phyloP scores from a whole-genome alignment of 2,329 filamentous ascomycete species.

The Epichloe festucae region DNA sequence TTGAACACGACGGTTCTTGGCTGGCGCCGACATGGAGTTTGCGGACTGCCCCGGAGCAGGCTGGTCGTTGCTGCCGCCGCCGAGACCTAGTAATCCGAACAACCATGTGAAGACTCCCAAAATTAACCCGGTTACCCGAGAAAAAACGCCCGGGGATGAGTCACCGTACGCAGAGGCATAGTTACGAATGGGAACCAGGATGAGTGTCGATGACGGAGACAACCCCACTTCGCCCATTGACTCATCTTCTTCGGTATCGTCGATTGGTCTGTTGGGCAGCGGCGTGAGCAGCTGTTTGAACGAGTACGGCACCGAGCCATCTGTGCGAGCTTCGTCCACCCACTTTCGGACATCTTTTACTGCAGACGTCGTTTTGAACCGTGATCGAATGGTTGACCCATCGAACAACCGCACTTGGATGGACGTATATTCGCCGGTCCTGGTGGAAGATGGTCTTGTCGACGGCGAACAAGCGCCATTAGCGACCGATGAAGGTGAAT shows the following conservation, averaged over 20 bases:
- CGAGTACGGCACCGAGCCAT: slow-evolving; percentile 54
- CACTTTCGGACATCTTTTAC: slow-evolving; percentile 62
- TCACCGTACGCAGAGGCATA: slow-evolving; percentile 29
- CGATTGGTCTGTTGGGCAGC: slow-evolving; percentile 60
- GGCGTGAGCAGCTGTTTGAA: slow-evolving; percentile 79
- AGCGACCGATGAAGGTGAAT: slow-evolving; percentile 17
- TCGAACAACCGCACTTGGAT: slow-evolving; percentile 76
- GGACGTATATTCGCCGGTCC: slow-evolving; percentile 26
- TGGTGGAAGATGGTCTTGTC: slow-evolving; percentile 17
- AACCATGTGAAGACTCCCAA: slow-evolving; percentile 24
- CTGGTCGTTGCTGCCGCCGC: background rate
- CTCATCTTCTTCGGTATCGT: slow-evolving; percentile 59
- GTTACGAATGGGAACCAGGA: slow-evolving; percentile 58
- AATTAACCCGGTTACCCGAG: slow-evolving; percentile 18
- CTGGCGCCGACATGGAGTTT: slow-evolving; percentile 9
- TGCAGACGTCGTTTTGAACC: slow-evolving; percentile 52
- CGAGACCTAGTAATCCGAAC: slow-evolving; percentile 18
- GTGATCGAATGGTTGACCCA: slow-evolving; percentile 62
- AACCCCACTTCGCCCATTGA: slow-evolving; percentile 58
- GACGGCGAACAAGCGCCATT: slow-evolving; percentile 17
- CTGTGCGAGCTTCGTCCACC: slow-evolving; percentile 53
- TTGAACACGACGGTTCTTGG: slow-evolving; percentile 13
- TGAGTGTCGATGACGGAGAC: slow-evolving; percentile 66
- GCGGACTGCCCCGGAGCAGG: background rate
- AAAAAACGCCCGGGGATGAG: slow-evolving; percentile 15